Percentiles rank a stretch among this genome's conserved stretches.
Evolutionary conservation across 768 basidiomycete species (phyloP).

Genomic region (Xanthoconium stramineum): DNA sequence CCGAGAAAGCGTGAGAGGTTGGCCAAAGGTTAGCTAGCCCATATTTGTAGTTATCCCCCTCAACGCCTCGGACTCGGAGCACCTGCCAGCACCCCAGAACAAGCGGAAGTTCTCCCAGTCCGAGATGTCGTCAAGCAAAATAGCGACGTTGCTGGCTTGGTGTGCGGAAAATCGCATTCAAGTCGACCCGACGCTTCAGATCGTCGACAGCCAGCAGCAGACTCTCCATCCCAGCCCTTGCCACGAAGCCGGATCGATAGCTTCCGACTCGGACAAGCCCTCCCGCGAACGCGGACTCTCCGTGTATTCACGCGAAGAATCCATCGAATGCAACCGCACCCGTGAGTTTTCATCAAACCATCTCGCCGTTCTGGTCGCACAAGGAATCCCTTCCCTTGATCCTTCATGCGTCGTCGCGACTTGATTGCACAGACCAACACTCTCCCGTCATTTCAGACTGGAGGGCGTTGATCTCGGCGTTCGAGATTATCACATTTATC

Average conservation of each 20-base stretch:
- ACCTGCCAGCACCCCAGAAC: conserved; percentile 1
- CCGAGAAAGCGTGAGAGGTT: background rate
- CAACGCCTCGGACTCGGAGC: conserved; percentile 27
- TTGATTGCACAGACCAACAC: background rate
- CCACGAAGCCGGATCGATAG: background rate
- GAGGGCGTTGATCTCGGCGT: background rate
- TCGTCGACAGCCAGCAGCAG: conserved; percentile 22
- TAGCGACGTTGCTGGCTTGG: conserved; percentile 42
- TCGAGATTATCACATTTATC: background rate
- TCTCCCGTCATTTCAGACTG: background rate
- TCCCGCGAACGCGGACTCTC: conserved; percentile 17
- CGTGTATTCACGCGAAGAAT: conserved; percentile 23
- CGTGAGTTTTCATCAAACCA: conserved; percentile 25
- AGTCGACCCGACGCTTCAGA: conserved; percentile 44
- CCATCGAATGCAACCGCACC: conserved; percentile 21
- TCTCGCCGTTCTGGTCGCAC: conserved; percentile 10
- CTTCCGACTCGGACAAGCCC: conserved; percentile 6
- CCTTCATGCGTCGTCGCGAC: background rate
- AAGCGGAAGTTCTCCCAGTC: background rate
- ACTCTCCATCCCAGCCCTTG: background rate
- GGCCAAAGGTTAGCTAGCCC: conserved; percentile 20
- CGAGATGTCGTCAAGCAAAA: conserved; percentile 20
- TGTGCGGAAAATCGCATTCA: conserved; percentile 42
- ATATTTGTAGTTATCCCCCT: conserved; percentile 20
- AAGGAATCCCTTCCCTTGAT: background rate